Percentiles rank a stretch among this genome's conserved stretches.
Conservation (phyloP, 2,329 filamentous ascomycete species). For the Fonsecaea erecta region DNA sequence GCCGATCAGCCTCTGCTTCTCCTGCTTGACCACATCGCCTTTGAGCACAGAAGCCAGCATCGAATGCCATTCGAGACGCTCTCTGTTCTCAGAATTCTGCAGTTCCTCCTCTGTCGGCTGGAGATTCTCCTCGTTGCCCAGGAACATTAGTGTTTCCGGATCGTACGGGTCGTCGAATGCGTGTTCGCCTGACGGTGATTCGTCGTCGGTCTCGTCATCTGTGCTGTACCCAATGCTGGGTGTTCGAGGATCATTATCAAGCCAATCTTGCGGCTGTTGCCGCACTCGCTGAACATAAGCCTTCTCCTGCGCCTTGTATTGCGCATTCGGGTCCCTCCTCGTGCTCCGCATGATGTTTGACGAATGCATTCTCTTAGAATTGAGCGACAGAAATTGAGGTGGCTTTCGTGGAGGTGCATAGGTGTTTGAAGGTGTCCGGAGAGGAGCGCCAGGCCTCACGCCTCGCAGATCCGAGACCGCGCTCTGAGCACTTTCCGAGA, state of each 20-base stretch:
- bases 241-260: slow-evolving; percentile 67
- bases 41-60: slow-evolving; percentile 96
- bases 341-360: slow-evolving; percentile 60
- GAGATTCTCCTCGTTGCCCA: slow-evolving; percentile 79
- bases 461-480: slow-evolving; percentile 51
- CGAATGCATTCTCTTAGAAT: slow-evolving; percentile 59
- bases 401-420: slow-evolving; percentile 70
- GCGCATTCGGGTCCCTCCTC: slow-evolving; percentile 69
- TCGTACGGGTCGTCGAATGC: slow-evolving; percentile 87
- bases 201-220: slow-evolving; percentile 69
- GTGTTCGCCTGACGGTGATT: slow-evolving; percentile 82
- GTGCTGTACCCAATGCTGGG: slow-evolving; percentile 68
- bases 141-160: slow-evolving; percentile 89
- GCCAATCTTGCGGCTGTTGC: slow-evolving; percentile 78
- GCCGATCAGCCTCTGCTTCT: slow-evolving; percentile 93
- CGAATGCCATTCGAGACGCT: slow-evolving; percentile 94
- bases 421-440: slow-evolving; percentile 76
- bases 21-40: slow-evolving; percentile 94
- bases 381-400: slow-evolving; percentile 53
- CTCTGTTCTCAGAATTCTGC: slow-evolving; percentile 82
- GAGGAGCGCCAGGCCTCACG: slow-evolving; percentile 70
- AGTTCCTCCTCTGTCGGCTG: slow-evolving; percentile 89
- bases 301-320: slow-evolving; percentile 84
- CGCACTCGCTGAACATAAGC: slow-evolving; percentile 92
- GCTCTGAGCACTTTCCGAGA: slow-evolving; percentile 26